A percentile compares a stretch with the other conserved stretches of the same genome.
phyloP scores from a whole-genome alignment of 2,329 filamentous ascomycete species.

The Cladosporium sp. region DNA sequence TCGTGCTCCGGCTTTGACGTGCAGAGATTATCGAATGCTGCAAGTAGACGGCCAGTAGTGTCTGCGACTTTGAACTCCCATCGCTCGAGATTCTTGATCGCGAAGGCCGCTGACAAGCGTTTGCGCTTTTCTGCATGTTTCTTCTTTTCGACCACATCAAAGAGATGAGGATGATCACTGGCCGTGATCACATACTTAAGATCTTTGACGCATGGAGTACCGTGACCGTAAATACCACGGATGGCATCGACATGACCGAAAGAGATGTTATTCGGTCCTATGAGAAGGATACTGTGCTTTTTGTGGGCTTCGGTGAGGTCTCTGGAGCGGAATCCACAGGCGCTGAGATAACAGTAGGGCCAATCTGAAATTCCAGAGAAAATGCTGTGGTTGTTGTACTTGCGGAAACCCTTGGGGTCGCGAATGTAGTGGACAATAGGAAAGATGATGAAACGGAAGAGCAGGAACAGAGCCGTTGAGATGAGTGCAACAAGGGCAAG shows the following conservation, averaged over 20 bases:
- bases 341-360: background rate
- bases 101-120: background rate
- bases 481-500: too few relatives aligned
- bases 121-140: background rate
- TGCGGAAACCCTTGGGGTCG: background rate
- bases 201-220: background rate
- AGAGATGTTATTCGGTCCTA: background rate
- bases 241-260: background rate
- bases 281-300: background rate
- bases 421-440: background rate
- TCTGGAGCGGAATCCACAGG: background rate
- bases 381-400: background rate
- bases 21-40: background rate
- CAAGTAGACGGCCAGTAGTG: background rate
- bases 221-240: background rate
- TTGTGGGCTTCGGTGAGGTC: background rate
- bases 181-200: background rate
- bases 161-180: background rate
- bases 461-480: too few relatives aligned
- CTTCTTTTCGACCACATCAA: background rate
- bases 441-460: background rate
- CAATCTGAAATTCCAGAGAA: background rate
- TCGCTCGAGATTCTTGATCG: background rate
- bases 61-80: background rate
- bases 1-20: too few relatives aligned